Percentiles rank a stretch among this genome's conserved stretches.
Evolutionary conservation across 2,329 filamentous ascomycete species (phyloP).

Genomic region (Sarocladium brachiariae): DNA sequence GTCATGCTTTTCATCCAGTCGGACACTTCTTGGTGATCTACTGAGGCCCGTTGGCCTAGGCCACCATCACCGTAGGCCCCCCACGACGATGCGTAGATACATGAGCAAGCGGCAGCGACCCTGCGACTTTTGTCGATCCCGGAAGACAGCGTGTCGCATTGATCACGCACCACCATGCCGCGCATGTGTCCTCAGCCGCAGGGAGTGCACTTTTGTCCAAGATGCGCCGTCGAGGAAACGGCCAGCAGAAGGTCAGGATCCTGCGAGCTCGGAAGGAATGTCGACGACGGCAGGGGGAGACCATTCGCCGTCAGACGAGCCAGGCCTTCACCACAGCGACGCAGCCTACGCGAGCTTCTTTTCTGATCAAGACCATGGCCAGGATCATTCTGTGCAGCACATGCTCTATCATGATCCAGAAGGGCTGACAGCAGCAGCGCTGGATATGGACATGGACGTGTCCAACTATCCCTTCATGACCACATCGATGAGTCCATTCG

Average conservation of each 20-base stretch:
- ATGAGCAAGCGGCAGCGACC: constrained; percentile 26
- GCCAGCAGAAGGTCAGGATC: not conserved
- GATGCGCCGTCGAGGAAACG: constrained; percentile 14
- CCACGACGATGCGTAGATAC: constrained; percentile 16
- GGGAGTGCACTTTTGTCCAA: constrained; percentile 38
- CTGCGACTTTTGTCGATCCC: constrained; percentile 38
- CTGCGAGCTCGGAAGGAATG: not conserved
- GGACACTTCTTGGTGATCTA: too few relatives aligned
- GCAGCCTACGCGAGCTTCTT: not conserved
- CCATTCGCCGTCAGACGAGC: too few relatives aligned
- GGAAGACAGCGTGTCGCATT: constrained; percentile 38
- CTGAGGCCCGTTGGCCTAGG: too few relatives aligned
- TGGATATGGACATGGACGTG: constrained; percentile 2
- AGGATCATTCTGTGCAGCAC: not conserved
- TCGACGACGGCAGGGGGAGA: not conserved
- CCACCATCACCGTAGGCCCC: too few relatives aligned
- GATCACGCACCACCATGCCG: constrained; percentile 34
- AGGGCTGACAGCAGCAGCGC: not conserved
- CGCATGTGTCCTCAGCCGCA: constrained; percentile 33
- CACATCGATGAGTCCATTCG: not conserved
- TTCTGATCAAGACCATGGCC: not conserved
- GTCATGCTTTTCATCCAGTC: too few relatives aligned
- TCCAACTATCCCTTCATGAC: not conserved
- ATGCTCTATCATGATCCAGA: not conserved
- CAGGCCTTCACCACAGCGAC: not conserved